Percentiles rank a stretch among this genome's conserved stretches.
Conservation (phyloP, 2,329 filamentous ascomycete species). For the Tolypocladium ovalisporum region DNA sequence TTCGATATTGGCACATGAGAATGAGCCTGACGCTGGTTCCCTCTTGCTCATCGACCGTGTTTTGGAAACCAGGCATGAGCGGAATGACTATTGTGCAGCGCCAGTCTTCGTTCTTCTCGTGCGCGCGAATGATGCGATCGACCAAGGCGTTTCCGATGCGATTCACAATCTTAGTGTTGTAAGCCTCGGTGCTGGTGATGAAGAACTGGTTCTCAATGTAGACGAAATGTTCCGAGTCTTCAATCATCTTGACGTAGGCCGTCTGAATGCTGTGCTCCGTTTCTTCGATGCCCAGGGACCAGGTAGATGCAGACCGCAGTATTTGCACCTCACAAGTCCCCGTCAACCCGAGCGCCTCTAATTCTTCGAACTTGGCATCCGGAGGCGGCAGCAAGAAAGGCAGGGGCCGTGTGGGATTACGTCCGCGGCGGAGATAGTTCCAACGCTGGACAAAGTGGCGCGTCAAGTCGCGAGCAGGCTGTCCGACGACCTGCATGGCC, state of each 20-base stretch:
- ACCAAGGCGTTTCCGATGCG: conserved; percentile 91
- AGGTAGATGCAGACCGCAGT: conserved; percentile 75
- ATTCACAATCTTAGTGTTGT: conserved; percentile 82
- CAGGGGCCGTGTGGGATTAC: conserved; percentile 86
- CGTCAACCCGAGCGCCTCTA: conserved; percentile 77
- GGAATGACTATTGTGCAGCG: conserved; percentile 83
- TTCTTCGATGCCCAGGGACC: conserved; percentile 83
- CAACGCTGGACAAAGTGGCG: conserved; percentile 95
- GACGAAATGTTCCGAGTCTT: conserved; percentile 90
- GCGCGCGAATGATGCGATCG: conserved; percentile 76
- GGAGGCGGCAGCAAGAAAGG: conserved; percentile 89
- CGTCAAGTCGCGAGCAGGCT: conserved; percentile 86
- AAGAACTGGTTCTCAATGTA: conserved; percentile 99
- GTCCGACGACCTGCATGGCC: conserved; percentile 92
- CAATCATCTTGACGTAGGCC: conserved; percentile 89
- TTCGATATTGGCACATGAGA: conserved; percentile 93
- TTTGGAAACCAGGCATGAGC: conserved; percentile 97
- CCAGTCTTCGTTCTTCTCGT: conserved; percentile 81
- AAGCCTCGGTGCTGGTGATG: conserved; percentile 82
- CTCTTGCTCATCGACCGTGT: conserved; percentile 86
- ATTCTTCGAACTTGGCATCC: conserved; percentile 76
- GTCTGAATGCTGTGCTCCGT: conserved; percentile 93
- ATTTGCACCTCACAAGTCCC: conserved; percentile 97
- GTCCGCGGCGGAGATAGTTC: conserved; percentile 91
- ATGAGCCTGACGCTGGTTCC: conserved; percentile 91